Percentiles rank a stretch among this genome's conserved stretches.
Conservation (phyloP, 345 rosid species). For the Dipteronia dyeriana region DNA sequence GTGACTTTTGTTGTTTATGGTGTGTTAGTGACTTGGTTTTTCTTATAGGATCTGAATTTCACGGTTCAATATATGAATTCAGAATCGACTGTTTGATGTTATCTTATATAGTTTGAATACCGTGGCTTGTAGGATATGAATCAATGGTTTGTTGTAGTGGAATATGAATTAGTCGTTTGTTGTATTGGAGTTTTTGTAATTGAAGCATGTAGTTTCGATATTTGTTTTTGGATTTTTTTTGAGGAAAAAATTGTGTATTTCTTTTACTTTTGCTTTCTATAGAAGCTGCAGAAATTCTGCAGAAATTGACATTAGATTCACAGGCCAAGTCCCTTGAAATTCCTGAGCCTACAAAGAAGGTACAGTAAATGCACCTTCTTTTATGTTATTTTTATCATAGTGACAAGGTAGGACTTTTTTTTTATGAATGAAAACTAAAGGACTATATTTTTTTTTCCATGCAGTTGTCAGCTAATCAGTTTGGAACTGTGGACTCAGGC, state of each 20-base stretch:
- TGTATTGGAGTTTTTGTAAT: not conserved
- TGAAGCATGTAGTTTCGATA: not conserved
- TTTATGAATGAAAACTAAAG: not conserved
- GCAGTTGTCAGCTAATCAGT: slow-evolving; percentile 67
- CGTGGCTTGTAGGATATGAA: not conserved
- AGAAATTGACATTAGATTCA: slow-evolving; percentile 69
- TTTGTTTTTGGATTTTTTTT: not conserved
- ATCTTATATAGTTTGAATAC: not conserved
- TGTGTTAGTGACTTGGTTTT: not conserved
- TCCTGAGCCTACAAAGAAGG: slow-evolving; percentile 80
- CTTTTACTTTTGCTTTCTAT: slow-evolving; percentile 47
- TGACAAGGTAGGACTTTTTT: not conserved
- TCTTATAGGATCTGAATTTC: not conserved
- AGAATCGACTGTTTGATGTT: not conserved
- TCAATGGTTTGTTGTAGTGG: not conserved
- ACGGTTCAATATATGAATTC: slow-evolving; percentile 5
- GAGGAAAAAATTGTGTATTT: slow-evolving; percentile 19
- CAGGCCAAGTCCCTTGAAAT: slow-evolving; percentile 65
- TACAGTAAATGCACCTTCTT: slow-evolving; percentile 1
- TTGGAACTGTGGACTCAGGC: slow-evolving; percentile 56
- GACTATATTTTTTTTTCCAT: slow-evolving; percentile 1
- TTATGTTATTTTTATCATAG: no score
- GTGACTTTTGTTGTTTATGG: not conserved
- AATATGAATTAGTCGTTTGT: not conserved
- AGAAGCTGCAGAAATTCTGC: slow-evolving; percentile 85